A percentile compares a stretch with the other conserved stretches of the same genome.
Conservation (phyloP, 2,329 filamentous ascomycete genomes). For the Colletotrichum truncatum region DNA sequence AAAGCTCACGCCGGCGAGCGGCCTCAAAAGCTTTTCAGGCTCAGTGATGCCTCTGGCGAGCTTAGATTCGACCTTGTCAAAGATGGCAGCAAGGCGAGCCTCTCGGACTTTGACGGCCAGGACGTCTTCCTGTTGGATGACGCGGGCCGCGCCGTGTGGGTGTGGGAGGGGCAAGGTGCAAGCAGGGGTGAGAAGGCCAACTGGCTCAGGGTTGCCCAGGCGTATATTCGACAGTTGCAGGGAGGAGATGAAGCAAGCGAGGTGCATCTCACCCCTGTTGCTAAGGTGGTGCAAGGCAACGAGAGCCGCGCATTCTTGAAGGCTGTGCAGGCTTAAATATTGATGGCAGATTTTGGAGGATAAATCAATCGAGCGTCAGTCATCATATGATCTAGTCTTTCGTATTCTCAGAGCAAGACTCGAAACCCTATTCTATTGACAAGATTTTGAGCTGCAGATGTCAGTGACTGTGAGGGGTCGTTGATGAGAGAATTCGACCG, state of each 20-base stretch:
- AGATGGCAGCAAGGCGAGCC: slow-evolving; percentile 56
- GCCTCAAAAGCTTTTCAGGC: slow-evolving; percentile 62
- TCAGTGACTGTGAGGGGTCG: no score
- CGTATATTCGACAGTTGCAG: slow-evolving; percentile 57
- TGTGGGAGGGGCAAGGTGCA: slow-evolving; percentile 70
- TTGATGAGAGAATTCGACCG: no score
- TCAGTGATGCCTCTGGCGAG: slow-evolving; percentile 68
- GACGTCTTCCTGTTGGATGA: slow-evolving; percentile 73
- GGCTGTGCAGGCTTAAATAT: slow-evolving; percentile 48
- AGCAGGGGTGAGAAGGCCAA: slow-evolving; percentile 66
- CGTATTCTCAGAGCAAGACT: no score
- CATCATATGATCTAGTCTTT: no score
- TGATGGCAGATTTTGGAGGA: background rate
- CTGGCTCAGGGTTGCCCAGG: slow-evolving; percentile 69
- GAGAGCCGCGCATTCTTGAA: slow-evolving; percentile 63
- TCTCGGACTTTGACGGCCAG: slow-evolving; percentile 61
- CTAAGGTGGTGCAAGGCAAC: slow-evolving; percentile 64
- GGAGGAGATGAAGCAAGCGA: slow-evolving; percentile 40
- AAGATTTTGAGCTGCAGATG: no score
- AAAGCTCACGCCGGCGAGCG: slow-evolving; percentile 33
- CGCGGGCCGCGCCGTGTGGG: slow-evolving; percentile 66
- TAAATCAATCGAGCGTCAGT: no score
- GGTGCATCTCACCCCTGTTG: slow-evolving; percentile 58
- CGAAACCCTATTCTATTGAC: no score
- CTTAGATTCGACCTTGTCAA: slow-evolving; percentile 67